These are phyloP conservation scores for Aspergillus floridensis DNA, from an alignment of 2,329 filamentous ascomycete genomes.

Conservation along the genomic window DNA sequence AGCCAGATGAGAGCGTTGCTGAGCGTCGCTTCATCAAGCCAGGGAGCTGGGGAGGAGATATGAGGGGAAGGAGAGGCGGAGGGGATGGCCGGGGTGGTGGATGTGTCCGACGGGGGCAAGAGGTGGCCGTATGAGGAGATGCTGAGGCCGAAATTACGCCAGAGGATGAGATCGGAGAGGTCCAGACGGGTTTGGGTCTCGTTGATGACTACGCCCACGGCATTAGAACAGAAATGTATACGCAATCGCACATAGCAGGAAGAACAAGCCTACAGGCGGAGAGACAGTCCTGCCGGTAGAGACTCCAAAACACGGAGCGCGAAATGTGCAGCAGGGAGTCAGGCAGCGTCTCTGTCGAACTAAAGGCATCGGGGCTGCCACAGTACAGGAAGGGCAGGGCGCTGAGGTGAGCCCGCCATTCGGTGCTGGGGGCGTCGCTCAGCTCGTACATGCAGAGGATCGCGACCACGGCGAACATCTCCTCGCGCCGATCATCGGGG, in stretches of 20 bases:
- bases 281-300: constrained; percentile 18
- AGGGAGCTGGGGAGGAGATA: not conserved
- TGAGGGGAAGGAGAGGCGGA: too few relatives aligned
- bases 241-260: not conserved
- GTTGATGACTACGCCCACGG: constrained; percentile 11
- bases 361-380: not conserved
- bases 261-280: constrained; percentile 17
- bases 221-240: too few relatives aligned
- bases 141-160: constrained; percentile 17
- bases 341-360: not conserved
- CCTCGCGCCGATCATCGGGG: constrained; percentile 11
- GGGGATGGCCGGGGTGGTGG: too few relatives aligned
- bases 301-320: constrained; percentile 20
- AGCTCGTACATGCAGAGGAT: constrained; percentile 18
- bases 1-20: constrained; percentile 19
- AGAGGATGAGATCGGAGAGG: constrained; percentile 13
- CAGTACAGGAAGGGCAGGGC: constrained; percentile 11
- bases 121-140: not conserved
- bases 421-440: constrained; percentile 17
- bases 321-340: not conserved
- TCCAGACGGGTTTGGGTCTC: constrained; percentile 17
- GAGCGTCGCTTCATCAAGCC: constrained; percentile 13
- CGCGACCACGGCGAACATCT: constrained; percentile 19
- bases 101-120: not conserved
- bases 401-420: constrained; percentile 18